These are phyloP conservation scores for Leccinum uliginosum DNA, from an alignment of 768 basidiomycete genomes.

Conservation along the genomic window DNA sequence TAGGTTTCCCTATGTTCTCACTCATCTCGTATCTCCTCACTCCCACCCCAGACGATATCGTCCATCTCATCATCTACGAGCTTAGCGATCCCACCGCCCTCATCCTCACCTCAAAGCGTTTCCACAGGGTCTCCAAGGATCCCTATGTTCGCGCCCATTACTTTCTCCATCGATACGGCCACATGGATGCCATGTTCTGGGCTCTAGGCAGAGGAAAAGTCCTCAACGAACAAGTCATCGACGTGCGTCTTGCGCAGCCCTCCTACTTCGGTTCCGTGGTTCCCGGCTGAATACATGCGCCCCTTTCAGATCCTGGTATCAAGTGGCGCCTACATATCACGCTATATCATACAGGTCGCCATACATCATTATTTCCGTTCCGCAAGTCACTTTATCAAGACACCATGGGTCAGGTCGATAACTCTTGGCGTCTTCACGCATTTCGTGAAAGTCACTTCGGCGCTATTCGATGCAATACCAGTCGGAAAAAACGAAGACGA, in stretches of 20 bases:
- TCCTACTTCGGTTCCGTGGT: slow-evolving; percentile 17
- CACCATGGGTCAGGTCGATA: slow-evolving; percentile 66
- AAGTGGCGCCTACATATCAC: slow-evolving; percentile 74
- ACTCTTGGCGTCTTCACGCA: slow-evolving; percentile 57
- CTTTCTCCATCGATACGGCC: slow-evolving; percentile 71
- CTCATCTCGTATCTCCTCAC: slow-evolving; percentile 9
- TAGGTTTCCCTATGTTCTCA: slow-evolving; percentile 33
- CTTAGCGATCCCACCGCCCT: slow-evolving; percentile 61
- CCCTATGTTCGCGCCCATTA: slow-evolving; percentile 75
- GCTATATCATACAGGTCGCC: slow-evolving; percentile 74
- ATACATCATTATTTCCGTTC: slow-evolving; percentile 77
- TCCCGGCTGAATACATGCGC: slow-evolving; percentile 26
- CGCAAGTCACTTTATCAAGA: slow-evolving; percentile 69
- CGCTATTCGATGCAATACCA: slow-evolving; percentile 62
- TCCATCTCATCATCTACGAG: slow-evolving; percentile 71
- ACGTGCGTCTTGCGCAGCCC: slow-evolving; percentile 44
- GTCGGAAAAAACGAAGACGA: slow-evolving; percentile 73
- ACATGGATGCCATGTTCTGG: slow-evolving; percentile 65
- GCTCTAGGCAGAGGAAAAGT: slow-evolving; percentile 71
- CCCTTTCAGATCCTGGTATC: slow-evolving; percentile 57
- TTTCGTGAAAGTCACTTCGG: slow-evolving; percentile 56
- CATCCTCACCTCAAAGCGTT: slow-evolving; percentile 53
- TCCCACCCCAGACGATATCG: slow-evolving; percentile 48
- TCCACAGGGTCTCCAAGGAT: slow-evolving; percentile 61
- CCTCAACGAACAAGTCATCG: slow-evolving; percentile 59